Percentiles rank a stretch among this genome's conserved stretches.
Evolutionary conservation across 2,329 filamentous ascomycete genomes (phyloP).

Genomic region (Cladosporium sphaerospermum): DNA sequence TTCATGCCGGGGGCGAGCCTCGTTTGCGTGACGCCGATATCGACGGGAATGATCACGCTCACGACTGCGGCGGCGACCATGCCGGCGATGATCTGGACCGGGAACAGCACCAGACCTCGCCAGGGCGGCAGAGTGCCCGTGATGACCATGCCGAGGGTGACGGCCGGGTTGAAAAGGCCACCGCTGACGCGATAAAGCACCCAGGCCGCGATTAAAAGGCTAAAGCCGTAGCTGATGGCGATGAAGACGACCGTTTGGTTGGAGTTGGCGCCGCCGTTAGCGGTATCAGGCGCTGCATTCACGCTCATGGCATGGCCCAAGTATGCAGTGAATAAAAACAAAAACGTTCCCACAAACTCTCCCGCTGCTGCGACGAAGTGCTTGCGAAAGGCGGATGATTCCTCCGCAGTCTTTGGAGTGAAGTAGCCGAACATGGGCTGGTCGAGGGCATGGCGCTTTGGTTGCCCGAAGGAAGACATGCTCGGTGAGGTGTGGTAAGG

Average conservation of each 20-base stretch:
- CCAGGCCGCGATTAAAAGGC: constrained; percentile 27
- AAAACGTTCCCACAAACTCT: constrained; percentile 32
- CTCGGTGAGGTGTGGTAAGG: not conserved
- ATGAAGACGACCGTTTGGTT: constrained; percentile 26
- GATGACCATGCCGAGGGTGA: constrained; percentile 27
- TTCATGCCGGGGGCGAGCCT: constrained; percentile 24
- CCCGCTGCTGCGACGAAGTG: constrained; percentile 22
- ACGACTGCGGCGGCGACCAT: constrained; percentile 28
- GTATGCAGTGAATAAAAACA: constrained; percentile 32
- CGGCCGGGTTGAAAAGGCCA: constrained; percentile 28
- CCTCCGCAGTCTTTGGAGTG: not conserved
- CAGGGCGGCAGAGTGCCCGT: constrained; percentile 23
- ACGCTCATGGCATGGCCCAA: constrained; percentile 24
- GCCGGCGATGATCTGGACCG: constrained; percentile 25
- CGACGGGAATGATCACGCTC: constrained; percentile 24
- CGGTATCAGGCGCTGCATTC: constrained; percentile 17
- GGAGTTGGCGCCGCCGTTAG: constrained; percentile 16
- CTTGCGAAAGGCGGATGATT: constrained; percentile 12
- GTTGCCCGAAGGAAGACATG: not conserved
- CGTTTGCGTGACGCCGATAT: constrained; percentile 32
- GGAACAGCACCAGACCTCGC: constrained; percentile 25
- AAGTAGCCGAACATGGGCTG: constrained; percentile 14
- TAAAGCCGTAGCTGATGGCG: constrained; percentile 25
- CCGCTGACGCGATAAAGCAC: constrained; percentile 26
- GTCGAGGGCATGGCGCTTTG: constrained; percentile 4